Evolutionary conservation across 2,329 filamentous ascomycete species (phyloP).

Genomic region (Ilyonectria robusta): DNA sequence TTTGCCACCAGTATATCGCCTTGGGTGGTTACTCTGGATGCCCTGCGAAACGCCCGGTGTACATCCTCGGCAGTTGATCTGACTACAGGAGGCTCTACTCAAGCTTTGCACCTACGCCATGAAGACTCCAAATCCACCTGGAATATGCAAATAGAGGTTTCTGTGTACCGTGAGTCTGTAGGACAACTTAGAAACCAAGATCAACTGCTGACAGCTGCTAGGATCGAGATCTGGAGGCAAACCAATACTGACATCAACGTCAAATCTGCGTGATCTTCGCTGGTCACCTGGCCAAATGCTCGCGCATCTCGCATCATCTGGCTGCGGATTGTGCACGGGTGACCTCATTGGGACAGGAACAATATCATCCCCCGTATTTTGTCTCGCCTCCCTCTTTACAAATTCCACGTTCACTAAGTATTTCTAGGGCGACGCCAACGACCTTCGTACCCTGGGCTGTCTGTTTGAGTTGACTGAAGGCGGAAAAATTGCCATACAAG

Average conservation of each 20-base stretch:
- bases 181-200: background rate
- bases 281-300: constrained; percentile 24
- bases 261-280: constrained; percentile 21
- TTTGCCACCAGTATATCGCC: constrained; percentile 70
- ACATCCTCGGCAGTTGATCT: background rate
- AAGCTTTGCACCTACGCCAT: background rate
- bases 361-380: constrained; percentile 2
- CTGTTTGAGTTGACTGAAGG: background rate
- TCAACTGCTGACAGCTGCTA: background rate
- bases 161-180: background rate
- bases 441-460: background rate
- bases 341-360: constrained; percentile 25
- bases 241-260: background rate
- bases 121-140: background rate
- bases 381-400: background rate
- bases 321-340: constrained; percentile 2
- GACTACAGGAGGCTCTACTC: background rate
- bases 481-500: background rate
- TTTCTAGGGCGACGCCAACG: background rate
- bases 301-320: constrained; percentile 11
- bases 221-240: background rate
- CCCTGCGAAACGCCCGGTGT: constrained; percentile 53
- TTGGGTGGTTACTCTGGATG: constrained; percentile 71
- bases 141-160: background rate
- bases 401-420: background rate